Base-by-base conservation (phyloP, 257 asterid genomes). In the Osmanthus fragrans region DNA sequence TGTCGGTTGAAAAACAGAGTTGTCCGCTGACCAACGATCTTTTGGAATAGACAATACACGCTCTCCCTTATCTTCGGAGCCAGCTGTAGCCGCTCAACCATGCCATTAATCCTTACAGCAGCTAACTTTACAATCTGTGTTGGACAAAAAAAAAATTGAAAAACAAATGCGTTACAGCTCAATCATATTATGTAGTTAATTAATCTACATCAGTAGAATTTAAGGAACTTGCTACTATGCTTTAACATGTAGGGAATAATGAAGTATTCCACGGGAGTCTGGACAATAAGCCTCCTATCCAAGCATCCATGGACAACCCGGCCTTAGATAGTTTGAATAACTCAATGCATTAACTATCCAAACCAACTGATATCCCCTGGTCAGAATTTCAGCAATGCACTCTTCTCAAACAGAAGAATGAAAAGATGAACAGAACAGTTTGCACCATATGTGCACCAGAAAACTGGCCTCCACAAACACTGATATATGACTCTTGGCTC, bases 81-180 rank as follows among this genome's bases (percentile, higher is more conserved):
- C 81, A 92, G 96, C 83, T 92, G 97, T 70, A 96, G 91, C 82
- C 98, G 90, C 79, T 96, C 97, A 29, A 96, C 97, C 97, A 96
- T 90, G 84, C 98, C 98, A 81, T 87, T 96, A 56, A 96, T 96
- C 86, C 99, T 89, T 83, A 96, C 98, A 73, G 99, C 99, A 60
- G 99, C 97, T 84, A 96, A 81, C 89, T 96, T 96, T 65, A 87
- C 90, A 80, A 90, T 93, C 99, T 96, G 70, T 39, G 75, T 68
- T 65, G 77, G 70, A 65, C 33, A 21, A 25, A 68, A 39, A 74
- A 45, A 54, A 25, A 32, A 0, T 0, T 29, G 32, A 30, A 30
- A 30, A 30, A 30, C 7, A 23, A 2, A 63, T 11, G 7, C 19
- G 3, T 27, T 63, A 27, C 4, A 25, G 12, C 69, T 63, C 69